These are phyloP conservation scores for Yamadazyma aaseri DNA, from an alignment of 1,139 yeast species.

Conservation along the genomic window DNA sequence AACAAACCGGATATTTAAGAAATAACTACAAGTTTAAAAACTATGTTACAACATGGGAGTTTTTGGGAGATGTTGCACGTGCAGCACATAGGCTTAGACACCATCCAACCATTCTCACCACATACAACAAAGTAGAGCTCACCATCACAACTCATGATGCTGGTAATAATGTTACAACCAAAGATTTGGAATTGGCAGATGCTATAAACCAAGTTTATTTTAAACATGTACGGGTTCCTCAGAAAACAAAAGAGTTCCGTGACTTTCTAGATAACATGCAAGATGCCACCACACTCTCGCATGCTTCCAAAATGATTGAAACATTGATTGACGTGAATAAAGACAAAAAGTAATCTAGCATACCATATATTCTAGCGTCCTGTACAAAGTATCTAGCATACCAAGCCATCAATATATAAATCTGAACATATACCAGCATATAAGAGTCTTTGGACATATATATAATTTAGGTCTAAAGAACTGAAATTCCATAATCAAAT, in stretches of 20 bases:
- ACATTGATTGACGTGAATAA: slow-evolving; percentile 4
- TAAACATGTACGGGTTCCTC: slow-evolving; percentile 4
- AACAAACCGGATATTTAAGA: slow-evolving; percentile 11
- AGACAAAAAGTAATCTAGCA: slow-evolving; percentile 1
- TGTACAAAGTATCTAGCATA: background rate
- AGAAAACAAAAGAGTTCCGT: slow-evolving; percentile 5
- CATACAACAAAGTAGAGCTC: slow-evolving; percentile 60
- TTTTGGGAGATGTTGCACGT: slow-evolving; percentile 60
- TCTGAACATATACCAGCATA: too few relatives aligned
- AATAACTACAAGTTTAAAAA: slow-evolving; percentile 43
- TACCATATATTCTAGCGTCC: background rate
- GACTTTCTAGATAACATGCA: slow-evolving; percentile 7
- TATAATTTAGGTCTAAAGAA: too few relatives aligned
- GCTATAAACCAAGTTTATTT: slow-evolving; percentile 15
- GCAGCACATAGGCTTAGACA: slow-evolving; percentile 63
- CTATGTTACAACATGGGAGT: slow-evolving; percentile 64
- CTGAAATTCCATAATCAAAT: too few relatives aligned
- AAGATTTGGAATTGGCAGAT: slow-evolving; percentile 62
- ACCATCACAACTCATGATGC: slow-evolving; percentile 70
- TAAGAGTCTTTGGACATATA: too few relatives aligned
- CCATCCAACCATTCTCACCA: slow-evolving; percentile 68
- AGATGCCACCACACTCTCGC: slow-evolving; percentile 4
- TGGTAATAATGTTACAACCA: slow-evolving; percentile 49
- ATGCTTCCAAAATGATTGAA: slow-evolving; percentile 9
- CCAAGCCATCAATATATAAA: too few relatives aligned